Evolutionary conservation across 2,329 filamentous ascomycete species (phyloP).

Genomic region (Davidsoniella neocaledoniae): DNA sequence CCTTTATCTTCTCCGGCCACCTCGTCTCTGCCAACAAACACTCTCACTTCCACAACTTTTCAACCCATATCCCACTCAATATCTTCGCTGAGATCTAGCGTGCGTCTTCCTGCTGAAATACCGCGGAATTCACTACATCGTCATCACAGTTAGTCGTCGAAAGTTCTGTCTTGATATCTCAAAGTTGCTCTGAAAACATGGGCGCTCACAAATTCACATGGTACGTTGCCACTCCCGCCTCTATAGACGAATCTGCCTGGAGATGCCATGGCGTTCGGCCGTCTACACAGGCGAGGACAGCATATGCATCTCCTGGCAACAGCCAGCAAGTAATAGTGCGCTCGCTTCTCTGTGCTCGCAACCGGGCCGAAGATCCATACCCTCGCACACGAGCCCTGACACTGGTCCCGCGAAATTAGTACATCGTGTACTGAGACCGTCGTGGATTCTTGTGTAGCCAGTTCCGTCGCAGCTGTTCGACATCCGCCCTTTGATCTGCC

Average conservation of each 20-base stretch:
- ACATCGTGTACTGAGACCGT: too few relatives aligned
- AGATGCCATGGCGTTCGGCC: background rate
- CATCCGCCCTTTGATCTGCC: too few relatives aligned
- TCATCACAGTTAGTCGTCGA: background rate
- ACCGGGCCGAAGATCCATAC: too few relatives aligned
- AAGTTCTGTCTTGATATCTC: too few relatives aligned
- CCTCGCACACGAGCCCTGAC: too few relatives aligned
- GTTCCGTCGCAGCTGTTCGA: too few relatives aligned
- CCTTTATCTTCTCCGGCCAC: background rate
- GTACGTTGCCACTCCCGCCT: constrained; percentile 2
- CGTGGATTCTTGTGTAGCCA: too few relatives aligned
- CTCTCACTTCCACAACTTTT: background rate
- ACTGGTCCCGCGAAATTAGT: too few relatives aligned
- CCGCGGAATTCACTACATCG: background rate
- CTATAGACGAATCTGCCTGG: background rate
- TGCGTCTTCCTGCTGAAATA: background rate
- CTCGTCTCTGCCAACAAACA: background rate
- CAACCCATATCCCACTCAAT: background rate
- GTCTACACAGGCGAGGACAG: background rate
- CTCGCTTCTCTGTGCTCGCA: too few relatives aligned
- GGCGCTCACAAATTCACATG: constrained; percentile 12
- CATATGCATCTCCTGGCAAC: background rate
- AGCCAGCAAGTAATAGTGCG: too few relatives aligned
- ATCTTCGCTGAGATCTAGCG: background rate
- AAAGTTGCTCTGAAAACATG: constrained; percentile 11